These are phyloP conservation scores for Eimeria acervulina DNA, from an alignment of 169 alveolate species.

Conservation along the genomic window DNA sequence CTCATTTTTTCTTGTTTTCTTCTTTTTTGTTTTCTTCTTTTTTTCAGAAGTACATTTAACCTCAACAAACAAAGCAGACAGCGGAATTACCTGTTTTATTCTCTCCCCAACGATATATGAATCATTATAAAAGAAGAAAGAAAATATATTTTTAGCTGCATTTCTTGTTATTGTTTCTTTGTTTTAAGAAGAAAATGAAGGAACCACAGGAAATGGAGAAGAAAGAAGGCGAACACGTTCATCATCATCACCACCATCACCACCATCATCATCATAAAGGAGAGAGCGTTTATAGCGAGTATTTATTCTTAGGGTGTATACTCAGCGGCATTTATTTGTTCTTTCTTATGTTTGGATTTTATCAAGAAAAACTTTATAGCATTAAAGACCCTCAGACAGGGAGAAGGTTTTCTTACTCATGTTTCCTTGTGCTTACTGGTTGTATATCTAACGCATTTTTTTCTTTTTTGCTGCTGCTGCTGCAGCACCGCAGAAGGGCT, in stretches of 20 bases:
- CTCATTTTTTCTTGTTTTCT: not conserved
- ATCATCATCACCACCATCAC: slow-evolving; percentile 27
- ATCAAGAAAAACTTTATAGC: slow-evolving; percentile 77
- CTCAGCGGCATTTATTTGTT: slow-evolving; percentile 66
- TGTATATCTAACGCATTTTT: not conserved
- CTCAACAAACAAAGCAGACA: not conserved
- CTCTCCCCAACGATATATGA: too few relatives aligned
- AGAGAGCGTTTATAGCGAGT: not conserved
- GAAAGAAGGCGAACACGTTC: not conserved
- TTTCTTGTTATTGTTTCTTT: not conserved
- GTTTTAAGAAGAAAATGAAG: not conserved
- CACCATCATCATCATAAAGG: slow-evolving; percentile 34
- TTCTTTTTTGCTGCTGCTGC: not conserved
- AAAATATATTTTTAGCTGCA: too few relatives aligned
- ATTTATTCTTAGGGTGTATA: not conserved
- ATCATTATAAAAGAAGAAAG: too few relatives aligned
- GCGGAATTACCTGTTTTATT: not conserved
- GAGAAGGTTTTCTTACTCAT: slow-evolving; percentile 37
- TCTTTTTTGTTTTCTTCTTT: too few relatives aligned
- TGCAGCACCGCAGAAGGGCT: slow-evolving; percentile 35
- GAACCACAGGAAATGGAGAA: not conserved
- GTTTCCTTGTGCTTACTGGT: slow-evolving; percentile 45
- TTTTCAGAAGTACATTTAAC: not conserved
- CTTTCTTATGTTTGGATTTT: slow-evolving; percentile 60
- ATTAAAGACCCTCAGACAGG: not conserved